phyloP scores from a whole-genome alignment of 2,329 filamentous ascomycete species.

The Xylaria arbuscula region DNA sequence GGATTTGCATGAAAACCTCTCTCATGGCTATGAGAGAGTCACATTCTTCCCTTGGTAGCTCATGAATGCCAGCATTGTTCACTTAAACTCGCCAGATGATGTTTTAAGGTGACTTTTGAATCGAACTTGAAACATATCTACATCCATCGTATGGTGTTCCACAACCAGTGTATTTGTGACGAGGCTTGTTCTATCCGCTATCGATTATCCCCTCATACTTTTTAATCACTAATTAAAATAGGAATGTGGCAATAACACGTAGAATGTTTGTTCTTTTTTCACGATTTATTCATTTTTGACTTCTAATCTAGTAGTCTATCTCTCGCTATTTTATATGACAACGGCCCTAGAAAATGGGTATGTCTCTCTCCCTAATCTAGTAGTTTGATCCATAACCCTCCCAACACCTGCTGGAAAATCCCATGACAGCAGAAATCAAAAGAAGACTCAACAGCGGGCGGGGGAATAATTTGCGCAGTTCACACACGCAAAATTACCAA shows the following conservation, averaged over 20 bases:
- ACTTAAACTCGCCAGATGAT: constrained; percentile 37
- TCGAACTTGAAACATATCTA: neutral
- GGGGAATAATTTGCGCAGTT: neutral
- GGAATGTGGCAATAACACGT: too few relatives aligned
- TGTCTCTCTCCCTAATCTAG: neutral
- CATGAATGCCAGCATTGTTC: constrained; percentile 49
- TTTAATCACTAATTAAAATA: too few relatives aligned
- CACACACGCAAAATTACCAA: too few relatives aligned
- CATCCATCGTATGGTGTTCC: neutral
- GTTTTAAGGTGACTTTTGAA: constrained; percentile 15
- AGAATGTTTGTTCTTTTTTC: neutral
- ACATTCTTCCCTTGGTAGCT: constrained; percentile 47
- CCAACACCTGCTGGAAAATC: constrained; percentile 5
- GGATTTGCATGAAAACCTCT: constrained; percentile 43
- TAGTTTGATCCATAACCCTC: neutral
- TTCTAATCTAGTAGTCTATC: constrained; percentile 27
- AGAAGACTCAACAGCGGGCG: neutral
- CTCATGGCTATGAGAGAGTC: constrained; percentile 47
- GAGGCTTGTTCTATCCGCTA: too few relatives aligned
- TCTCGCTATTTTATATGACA: neutral
- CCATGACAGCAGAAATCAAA: neutral
- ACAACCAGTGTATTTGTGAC: too few relatives aligned
- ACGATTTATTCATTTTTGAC: constrained; percentile 22
- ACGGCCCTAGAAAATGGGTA: neutral
- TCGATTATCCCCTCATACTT: too few relatives aligned